Evolutionary conservation across 805 yeast genomes (phyloP).

Genomic region (Kockiozyma suomiensis): DNA sequence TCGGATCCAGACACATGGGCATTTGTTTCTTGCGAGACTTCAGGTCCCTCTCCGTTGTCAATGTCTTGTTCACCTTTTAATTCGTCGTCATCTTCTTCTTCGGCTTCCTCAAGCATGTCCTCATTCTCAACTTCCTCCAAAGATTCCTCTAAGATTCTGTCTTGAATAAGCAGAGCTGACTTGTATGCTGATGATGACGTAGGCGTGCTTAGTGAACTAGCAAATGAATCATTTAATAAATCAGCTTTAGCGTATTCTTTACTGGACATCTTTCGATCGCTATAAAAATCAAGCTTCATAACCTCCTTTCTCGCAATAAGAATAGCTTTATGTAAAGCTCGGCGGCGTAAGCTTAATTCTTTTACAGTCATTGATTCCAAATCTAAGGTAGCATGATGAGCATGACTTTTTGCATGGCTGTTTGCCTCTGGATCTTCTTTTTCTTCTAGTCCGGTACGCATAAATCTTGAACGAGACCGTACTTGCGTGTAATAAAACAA

Average conservation of each 20-base stretch:
- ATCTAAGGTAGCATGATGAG: constrained; percentile 19
- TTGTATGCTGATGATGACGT: background rate
- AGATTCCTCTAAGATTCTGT: constrained; percentile 15
- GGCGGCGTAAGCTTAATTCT: constrained; percentile 13
- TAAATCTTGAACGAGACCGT: background rate
- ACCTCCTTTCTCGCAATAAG: constrained; percentile 24
- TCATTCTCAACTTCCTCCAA: constrained; percentile 25
- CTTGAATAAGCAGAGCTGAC: background rate
- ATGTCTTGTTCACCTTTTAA: background rate
- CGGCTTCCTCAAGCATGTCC: constrained; percentile 6
- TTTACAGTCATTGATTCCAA: constrained; percentile 2
- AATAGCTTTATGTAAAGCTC: constrained; percentile 27
- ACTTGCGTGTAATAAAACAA: constrained; percentile 23
- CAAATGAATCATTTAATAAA: constrained; percentile 3
- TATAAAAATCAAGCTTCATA: constrained; percentile 27
- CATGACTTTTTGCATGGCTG: constrained; percentile 17
- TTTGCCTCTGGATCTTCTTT: background rate
- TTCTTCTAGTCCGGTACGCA: background rate
- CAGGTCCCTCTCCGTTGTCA: background rate
- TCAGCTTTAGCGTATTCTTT: constrained; percentile 28
- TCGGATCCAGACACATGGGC: background rate
- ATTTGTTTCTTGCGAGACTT: background rate
- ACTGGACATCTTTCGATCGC: constrained; percentile 27
- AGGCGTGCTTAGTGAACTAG: background rate
- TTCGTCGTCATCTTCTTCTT: constrained; percentile 1